phyloP scores from a whole-genome alignment of 1,139 yeast species.

The Kodamaea suecica region DNA sequence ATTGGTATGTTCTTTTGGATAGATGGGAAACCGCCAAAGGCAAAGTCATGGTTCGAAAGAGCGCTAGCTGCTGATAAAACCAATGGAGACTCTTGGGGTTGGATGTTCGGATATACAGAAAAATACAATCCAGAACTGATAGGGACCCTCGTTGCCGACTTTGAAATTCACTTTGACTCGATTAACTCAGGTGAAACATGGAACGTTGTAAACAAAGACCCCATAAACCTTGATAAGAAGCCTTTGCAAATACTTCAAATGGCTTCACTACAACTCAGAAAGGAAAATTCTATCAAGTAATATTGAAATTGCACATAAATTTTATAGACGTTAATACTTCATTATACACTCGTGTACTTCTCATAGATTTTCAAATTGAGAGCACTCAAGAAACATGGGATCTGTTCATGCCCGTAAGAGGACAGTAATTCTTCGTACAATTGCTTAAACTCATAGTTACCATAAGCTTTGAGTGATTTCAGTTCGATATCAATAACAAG shows the following conservation, averaged over 20 bases:
- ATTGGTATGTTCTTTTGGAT: conserved; percentile 71
- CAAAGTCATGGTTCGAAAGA: conserved; percentile 73
- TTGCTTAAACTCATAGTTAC: conserved; percentile 42
- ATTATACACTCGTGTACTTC: neutral
- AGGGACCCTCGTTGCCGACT: neutral
- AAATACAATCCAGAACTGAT: conserved; percentile 21
- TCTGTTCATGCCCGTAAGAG: conserved; percentile 68
- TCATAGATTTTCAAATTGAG: conserved; percentile 47
- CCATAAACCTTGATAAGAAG: conserved; percentile 37
- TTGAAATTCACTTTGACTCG: conserved; percentile 35
- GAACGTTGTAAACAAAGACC: conserved; percentile 46
- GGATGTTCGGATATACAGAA: conserved; percentile 48
- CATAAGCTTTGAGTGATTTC: conserved; percentile 40
- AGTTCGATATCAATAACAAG: conserved; percentile 38
- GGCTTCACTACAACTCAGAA: neutral
- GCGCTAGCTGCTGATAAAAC: conserved; percentile 49
- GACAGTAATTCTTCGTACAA: conserved; percentile 57
- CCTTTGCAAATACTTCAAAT: conserved; percentile 27
- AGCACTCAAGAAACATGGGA: conserved; percentile 80
- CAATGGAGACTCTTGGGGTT: conserved; percentile 78
- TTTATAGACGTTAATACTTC: neutral
- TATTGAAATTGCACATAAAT: neutral
- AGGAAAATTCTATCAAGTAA: neutral
- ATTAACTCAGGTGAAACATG: conserved; percentile 62
- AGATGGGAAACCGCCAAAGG: conserved; percentile 63